Conservation (phyloP, 1,284 basidiomycete species). For the Inonotus hispidus region DNA sequence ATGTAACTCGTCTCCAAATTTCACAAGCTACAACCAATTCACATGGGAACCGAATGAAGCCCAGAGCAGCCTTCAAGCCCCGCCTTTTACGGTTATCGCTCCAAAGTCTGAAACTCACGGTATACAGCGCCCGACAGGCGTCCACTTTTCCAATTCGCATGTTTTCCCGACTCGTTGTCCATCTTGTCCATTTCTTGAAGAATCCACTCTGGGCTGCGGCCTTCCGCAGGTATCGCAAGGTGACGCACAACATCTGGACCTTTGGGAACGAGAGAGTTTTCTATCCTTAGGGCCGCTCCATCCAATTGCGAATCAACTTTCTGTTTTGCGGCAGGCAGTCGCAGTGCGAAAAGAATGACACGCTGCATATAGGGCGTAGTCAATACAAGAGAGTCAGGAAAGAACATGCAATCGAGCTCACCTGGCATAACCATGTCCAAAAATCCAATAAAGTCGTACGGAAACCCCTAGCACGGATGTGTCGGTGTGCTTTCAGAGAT, state of each 20-base stretch:
- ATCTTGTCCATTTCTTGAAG: conserved; percentile 73
- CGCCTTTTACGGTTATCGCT: too few species aligned
- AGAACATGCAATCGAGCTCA: conserved; percentile 23
- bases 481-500: conserved; percentile 50
- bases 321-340: conserved; percentile 59
- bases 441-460: conserved; percentile 43
- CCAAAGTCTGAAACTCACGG: conserved; percentile 45
- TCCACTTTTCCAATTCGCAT: conserved; percentile 64
- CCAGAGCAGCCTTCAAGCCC: too few species aligned
- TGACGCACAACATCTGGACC: conserved; percentile 57
- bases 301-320: conserved; percentile 71
- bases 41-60: too few species aligned
- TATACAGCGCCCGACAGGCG: conserved; percentile 87
- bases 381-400: not conserved
- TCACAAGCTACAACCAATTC: too few species aligned
- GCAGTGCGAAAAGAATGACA: conserved; percentile 56
- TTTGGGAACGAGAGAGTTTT: conserved; percentile 62
- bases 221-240: conserved; percentile 61
- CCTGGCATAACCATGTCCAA: conserved; percentile 55
- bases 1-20: too few species aligned
- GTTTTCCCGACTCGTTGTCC: conserved; percentile 49
- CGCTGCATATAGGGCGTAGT: conserved; percentile 36
- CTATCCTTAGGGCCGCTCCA: conserved; percentile 60
- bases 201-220: conserved; percentile 75
- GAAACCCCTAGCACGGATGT: conserved; percentile 73